phyloP scores from a whole-genome alignment of 805 yeast species.

The Saccharomyces paradoxus region DNA sequence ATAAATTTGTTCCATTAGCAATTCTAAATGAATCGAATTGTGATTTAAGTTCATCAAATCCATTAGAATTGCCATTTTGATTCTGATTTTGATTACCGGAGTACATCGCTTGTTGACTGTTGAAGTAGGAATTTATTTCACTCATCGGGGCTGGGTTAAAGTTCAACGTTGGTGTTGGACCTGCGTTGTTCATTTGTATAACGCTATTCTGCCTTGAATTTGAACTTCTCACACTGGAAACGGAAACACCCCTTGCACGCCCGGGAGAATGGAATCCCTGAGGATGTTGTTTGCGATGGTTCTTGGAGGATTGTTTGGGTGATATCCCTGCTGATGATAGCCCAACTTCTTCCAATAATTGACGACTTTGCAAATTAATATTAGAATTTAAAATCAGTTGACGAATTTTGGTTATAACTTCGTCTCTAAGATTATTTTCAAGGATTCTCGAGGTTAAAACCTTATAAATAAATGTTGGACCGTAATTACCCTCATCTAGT shows the following conservation, averaged over 20 bases:
- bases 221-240: constrained; percentile 25
- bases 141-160: not conserved
- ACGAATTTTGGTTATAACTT: constrained; percentile 53
- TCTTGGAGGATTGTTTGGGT: not conserved
- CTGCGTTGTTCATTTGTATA: not conserved
- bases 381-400: constrained; percentile 52
- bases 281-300: constrained; percentile 14
- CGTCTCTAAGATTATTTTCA: constrained; percentile 47
- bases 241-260: constrained; percentile 23
- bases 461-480: constrained; percentile 72
- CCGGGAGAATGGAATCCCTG: constrained; percentile 20
- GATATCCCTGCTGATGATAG: constrained; percentile 28
- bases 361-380: constrained; percentile 64
- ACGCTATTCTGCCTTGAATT: constrained; percentile 23
- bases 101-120: not conserved
- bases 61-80: not conserved
- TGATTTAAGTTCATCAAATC: constrained; percentile 20
- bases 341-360: constrained; percentile 89
- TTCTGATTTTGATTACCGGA: not conserved
- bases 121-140: not conserved
- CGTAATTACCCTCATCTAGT: constrained; percentile 59
- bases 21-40: constrained; percentile 25
- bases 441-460: constrained; percentile 65
- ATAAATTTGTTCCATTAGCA: constrained; percentile 24
- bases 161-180: constrained; percentile 2